Evolutionary conservation across 1,139 yeast genomes (phyloP), one percentile per base, ranked within the genome.

Genomic region (Yamadazyma taylorii): DNA sequence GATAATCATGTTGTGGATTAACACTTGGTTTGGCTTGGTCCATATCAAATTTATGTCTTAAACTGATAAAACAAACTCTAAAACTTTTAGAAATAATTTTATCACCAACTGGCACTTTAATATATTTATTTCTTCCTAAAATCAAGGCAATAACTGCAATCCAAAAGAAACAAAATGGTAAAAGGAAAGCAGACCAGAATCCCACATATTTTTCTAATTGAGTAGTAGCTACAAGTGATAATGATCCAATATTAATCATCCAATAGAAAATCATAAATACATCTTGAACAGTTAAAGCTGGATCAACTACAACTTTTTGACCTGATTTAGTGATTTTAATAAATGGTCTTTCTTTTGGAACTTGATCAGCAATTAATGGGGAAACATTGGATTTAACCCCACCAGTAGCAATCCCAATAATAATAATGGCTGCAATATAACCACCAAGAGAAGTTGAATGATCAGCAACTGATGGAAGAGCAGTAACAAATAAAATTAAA

Each of bases 351-450:
- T 63, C 61, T 43, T 65, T 66, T 50, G 74, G 75, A 41, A 70
- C 57, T 66, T 86, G 95, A 55, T 85, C 94, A 38, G 89, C 89
- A 58, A 86, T 77, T 56, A 85, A 70, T 24, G 94, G 94, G 19
- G 87, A 73, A 33, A 85, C 81, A 52, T 85, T 85, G 29, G 92
- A 73, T 61, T 86, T 86, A 58, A 86, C 85, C 56, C 89, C 82
- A 55, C 95, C 94, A 25, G 94, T 81, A 40, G 88, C 94, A 32
- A 84, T 50, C 52, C 94, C 92, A 54, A 85, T 78, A 38, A 81
- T 60, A 42, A 85, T 66, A 60, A 86, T 80, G 33, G 85, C 73
- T 34, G 76, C 71, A 69, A 76, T 47, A 78, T 79, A 60, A 21
- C 75, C 76, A 66, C 83, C 64, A 63, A 65, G 50, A 52, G 70